Evolutionary conservation across 2,329 filamentous ascomycete species (phyloP).

Genomic region (Penicillium griseofulvum): DNA sequence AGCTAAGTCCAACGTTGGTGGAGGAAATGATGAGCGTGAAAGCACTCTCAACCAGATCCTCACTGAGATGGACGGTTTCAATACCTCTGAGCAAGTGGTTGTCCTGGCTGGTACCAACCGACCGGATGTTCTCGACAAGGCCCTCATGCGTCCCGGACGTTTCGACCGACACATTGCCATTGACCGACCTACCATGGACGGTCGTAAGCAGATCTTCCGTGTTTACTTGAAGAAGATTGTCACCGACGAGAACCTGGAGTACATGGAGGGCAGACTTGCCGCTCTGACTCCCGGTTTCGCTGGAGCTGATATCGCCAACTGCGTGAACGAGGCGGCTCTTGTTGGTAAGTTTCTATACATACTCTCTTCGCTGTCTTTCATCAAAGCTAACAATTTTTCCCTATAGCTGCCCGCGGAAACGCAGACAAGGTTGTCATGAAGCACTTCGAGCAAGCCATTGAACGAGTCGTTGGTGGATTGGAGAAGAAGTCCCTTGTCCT

Average conservation of each 20-base stretch:
- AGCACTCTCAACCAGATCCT: constrained; percentile 96
- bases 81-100: constrained; percentile 92
- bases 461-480: constrained; percentile 91
- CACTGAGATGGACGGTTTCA: constrained; percentile 99
- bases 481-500: constrained; percentile 97
- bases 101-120: constrained; percentile 96
- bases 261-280: constrained; percentile 81
- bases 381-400: constrained; percentile 39
- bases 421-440: constrained; percentile 79
- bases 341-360: constrained; percentile 65
- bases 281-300: constrained; percentile 95
- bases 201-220: constrained; percentile 90
- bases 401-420: constrained; percentile 73
- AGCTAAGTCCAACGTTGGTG: constrained; percentile 76
- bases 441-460: constrained; percentile 96
- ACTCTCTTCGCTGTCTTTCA: not conserved
- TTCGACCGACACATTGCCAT: constrained; percentile 97
- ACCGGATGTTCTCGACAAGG: constrained; percentile 90
- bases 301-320: constrained; percentile 97
- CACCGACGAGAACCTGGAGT: constrained; percentile 83
- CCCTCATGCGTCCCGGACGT: constrained; percentile 91
- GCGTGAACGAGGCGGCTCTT: constrained; percentile 93
- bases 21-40: constrained; percentile 95
- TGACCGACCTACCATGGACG: constrained; percentile 93
- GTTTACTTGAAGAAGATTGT: constrained; percentile 95